Conservation (phyloP, 306 rosid genomes). For the Fragaria vesca region DNA sequence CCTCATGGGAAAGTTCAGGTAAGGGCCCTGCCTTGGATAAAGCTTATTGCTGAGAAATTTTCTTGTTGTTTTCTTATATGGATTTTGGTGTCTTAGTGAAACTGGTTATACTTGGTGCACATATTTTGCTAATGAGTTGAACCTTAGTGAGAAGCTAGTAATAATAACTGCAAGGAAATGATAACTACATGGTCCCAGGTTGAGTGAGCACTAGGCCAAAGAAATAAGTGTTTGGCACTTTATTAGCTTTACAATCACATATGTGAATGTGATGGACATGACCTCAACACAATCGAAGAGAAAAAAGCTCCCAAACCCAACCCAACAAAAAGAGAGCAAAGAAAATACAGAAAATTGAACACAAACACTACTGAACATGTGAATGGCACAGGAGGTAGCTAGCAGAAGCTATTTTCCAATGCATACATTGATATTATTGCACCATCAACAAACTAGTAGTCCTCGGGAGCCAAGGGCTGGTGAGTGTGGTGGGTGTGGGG, state of each 20-base stretch:
- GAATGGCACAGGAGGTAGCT: neutral
- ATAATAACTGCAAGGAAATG: neutral
- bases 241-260: constrained; percentile 16
- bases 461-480: constrained; percentile 94
- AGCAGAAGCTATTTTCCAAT: neutral
- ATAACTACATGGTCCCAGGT: neutral
- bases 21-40: neutral
- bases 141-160: neutral
- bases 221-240: neutral
- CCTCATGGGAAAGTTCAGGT: neutral
- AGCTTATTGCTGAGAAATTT: neutral
- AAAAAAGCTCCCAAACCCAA: neutral
- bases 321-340: neutral
- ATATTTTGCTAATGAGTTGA: neutral
- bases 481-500: constrained; percentile 65
- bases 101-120: neutral
- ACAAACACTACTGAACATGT: constrained; percentile 13
- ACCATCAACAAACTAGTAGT: constrained; percentile 45
- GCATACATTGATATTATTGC: neutral
- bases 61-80: neutral
- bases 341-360: constrained; percentile 9
- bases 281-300: neutral
- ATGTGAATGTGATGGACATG: neutral
- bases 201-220: neutral
- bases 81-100: neutral